phyloP scores from a whole-genome alignment of 768 basidiomycete species.

The Mycena capillaripes region DNA sequence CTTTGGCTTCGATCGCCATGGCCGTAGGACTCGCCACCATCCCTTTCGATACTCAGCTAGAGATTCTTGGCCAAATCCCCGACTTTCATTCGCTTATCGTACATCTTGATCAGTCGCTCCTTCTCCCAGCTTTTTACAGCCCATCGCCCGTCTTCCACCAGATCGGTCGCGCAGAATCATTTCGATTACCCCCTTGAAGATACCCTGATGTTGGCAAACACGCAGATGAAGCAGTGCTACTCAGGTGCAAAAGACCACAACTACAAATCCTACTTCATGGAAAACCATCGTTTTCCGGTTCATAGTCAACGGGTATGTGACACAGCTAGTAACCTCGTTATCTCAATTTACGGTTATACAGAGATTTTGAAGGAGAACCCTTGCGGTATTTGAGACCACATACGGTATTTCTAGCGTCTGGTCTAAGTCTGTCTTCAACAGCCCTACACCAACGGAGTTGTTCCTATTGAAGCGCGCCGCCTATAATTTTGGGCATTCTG shows the following conservation, averaged over 20 bases:
- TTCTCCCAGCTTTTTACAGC: slow-evolving; percentile 2
- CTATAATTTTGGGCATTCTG: slow-evolving; percentile 2
- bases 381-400: too few species aligned
- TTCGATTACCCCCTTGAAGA: slow-evolving; percentile 8
- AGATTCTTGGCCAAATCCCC: slow-evolving; percentile 2
- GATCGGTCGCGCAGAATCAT: background rate
- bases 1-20: background rate
- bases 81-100: slow-evolving; percentile 8
- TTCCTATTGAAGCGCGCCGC: slow-evolving; percentile 5
- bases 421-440: background rate
- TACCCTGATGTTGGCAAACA: slow-evolving; percentile 3
- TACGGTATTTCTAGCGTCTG: too few species aligned
- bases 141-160: background rate
- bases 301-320: too few species aligned
- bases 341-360: too few species aligned
- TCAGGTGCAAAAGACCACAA: background rate
- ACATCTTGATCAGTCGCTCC: slow-evolving; percentile 2
- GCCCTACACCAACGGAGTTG: background rate
- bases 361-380: too few species aligned
- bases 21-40: background rate
- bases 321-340: too few species aligned
- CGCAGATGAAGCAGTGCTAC: background rate
- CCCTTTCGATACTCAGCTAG: slow-evolving; percentile 13
- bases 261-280: background rate
- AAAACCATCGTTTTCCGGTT: background rate